Conservation (phyloP, 1,284 basidiomycete genomes). For the Sporisorium exsertum region DNA sequence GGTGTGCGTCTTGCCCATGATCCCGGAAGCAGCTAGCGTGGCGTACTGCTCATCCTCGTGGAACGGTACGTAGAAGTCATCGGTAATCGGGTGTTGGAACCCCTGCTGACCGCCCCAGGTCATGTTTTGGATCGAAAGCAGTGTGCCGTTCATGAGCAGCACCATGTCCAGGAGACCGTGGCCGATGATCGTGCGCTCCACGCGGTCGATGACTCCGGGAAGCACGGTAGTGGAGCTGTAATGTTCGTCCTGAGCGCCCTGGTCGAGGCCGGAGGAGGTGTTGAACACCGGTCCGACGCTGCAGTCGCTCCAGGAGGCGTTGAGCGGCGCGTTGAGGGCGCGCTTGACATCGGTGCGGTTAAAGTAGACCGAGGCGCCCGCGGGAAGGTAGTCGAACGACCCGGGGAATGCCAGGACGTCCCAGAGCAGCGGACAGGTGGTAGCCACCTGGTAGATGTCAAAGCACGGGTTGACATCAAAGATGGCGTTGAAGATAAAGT, state of each 20-base stretch:
- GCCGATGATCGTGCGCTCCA: conserved; percentile 54
- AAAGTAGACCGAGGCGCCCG: conserved; percentile 33
- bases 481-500: conserved; percentile 23
- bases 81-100: conserved; percentile 54
- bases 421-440: conserved; percentile 41
- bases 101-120: conserved; percentile 65
- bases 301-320: conserved; percentile 52
- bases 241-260: conserved; percentile 21
- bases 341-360: conserved; percentile 58
- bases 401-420: conserved; percentile 36
- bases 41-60: conserved; percentile 23
- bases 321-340: conserved; percentile 54
- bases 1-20: conserved; percentile 43
- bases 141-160: conserved; percentile 56
- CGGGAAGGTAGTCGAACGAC: conserved; percentile 24
- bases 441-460: conserved; percentile 44
- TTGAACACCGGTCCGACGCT: conserved; percentile 43
- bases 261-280: conserved; percentile 30
- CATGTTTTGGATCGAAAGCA: conserved; percentile 65
- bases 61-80: conserved; percentile 46
- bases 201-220: conserved; percentile 56
- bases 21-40: conserved; percentile 28
- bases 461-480: conserved; percentile 54
- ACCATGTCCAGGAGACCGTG: conserved; percentile 61
- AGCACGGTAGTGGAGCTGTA: conserved; percentile 43